Percentiles rank a stretch among this genome's conserved stretches.
phyloP scores from a whole-genome alignment of 345 rosid species.

The Iberis pinnata region DNA sequence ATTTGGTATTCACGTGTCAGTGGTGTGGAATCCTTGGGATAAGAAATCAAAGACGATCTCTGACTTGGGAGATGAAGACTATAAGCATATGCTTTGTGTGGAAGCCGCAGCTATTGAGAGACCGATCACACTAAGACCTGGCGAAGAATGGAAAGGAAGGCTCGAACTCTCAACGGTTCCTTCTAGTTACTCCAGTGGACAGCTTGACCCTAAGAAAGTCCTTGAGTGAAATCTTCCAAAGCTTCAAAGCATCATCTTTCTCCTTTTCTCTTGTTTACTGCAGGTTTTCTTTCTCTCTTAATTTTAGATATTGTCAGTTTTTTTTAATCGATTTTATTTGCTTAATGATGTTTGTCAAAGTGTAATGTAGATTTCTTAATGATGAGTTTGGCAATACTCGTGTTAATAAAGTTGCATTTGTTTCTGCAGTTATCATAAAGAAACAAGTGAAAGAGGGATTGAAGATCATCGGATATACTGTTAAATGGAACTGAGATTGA shows the following conservation, averaged over 20 bases:
- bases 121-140: constrained; percentile 77
- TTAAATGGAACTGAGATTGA: too few species aligned
- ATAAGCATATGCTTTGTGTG: constrained; percentile 91
- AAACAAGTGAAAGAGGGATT: too few species aligned
- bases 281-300: too few species aligned
- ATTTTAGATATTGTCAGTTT: too few species aligned
- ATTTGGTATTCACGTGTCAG: constrained; percentile 36
- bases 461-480: too few species aligned
- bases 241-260: constrained; percentile 22
- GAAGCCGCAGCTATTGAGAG: constrained; percentile 84
- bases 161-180: constrained; percentile 86
- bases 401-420: too few species aligned
- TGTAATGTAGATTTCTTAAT: too few species aligned
- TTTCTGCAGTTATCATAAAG: too few species aligned
- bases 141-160: constrained; percentile 95
- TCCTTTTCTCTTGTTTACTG: background rate
- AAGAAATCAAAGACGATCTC: constrained; percentile 77
- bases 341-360: too few species aligned
- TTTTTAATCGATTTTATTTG: too few species aligned
- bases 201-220: constrained; percentile 85
- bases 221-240: constrained; percentile 42
- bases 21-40: constrained; percentile 99
- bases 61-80: constrained; percentile 92
- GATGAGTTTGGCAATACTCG: too few species aligned
- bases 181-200: constrained; percentile 92